Base-by-base conservation (phyloP, 1,284 basidiomycete genomes). In the Puccinia horiana region DNA sequence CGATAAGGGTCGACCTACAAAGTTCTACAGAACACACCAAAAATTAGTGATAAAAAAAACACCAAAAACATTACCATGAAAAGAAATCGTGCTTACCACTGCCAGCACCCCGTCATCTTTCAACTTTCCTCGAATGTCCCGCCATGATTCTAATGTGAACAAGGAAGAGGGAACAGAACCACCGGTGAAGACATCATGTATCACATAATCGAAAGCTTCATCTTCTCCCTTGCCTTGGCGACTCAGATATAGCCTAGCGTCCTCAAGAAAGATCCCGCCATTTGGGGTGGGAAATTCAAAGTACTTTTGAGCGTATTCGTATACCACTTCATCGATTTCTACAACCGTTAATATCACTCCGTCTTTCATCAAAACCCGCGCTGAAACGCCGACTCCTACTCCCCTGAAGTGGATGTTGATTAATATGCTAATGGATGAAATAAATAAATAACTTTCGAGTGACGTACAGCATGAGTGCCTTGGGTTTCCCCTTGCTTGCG, bases 151-250 rank as follows among this genome's bases (percentile, higher is more conserved):
- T 35, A 89, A 76, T 0, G 94, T 93, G 87, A 93, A 96, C 61
- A 97, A 88, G 85, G 94, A 91, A 23, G 91, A 88, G 0, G 95
- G 94, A 3, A 97, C 91, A 29, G 90, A 90, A 3, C 95, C 95
- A 2, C 94, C 95, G 14, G 94, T 94, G 87, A 96, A 97, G 84
- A 93, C 93, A 85, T 96, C 95, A 85, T 98, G 95, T 0, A 96
- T 88, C 26, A 95, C 90, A 84, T 93, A 91, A 86, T 93, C 93
- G 86, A 91, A 96, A 35, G 86, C 86, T 44, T 49, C 44, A 23
- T 47, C 70, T 20, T n/a, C 11, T 26, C 58, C 32, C 16, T 14
- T 20, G 20, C 56, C 58, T 37, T 75, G 49, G 42, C 65, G 20
- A 23, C 4, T 85, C 9, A 92, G 89, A 90, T 92, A 94, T 4